Evolutionary conservation across 768 basidiomycete species (phyloP).

Genomic region (Mycena crocata): DNA sequence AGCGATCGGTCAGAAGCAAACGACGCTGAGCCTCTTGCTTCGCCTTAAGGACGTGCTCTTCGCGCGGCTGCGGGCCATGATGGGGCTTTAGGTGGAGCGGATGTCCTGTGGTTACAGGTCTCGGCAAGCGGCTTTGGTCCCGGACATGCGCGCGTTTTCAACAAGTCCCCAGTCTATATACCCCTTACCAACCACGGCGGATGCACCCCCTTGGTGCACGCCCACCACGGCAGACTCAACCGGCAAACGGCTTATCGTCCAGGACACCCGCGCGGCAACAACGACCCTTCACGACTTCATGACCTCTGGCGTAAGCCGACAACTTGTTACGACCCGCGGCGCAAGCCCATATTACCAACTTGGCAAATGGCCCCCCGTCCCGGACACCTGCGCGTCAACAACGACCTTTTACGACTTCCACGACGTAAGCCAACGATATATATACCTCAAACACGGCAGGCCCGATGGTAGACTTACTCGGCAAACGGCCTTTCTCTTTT

Average conservation of each 20-base stretch:
- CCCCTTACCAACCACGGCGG: no score
- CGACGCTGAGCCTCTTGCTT: neutral
- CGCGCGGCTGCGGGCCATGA: neutral
- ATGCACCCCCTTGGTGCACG: no score
- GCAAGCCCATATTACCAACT: no score
- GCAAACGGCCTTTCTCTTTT: no score
- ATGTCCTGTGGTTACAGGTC: neutral
- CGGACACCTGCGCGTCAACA: neutral
- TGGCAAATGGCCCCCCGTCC: neutral
- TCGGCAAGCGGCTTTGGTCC: conserved; percentile 7
- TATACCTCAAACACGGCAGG: no score
- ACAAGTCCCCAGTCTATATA: neutral
- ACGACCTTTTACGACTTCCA: no score
- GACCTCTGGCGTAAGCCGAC: conserved; percentile 11
- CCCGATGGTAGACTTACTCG: no score
- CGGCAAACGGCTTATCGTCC: neutral
- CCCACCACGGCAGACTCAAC: neutral
- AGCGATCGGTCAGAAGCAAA: no score
- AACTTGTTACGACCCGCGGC: no score
- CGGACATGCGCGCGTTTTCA: conserved; percentile 11
- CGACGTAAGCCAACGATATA: neutral
- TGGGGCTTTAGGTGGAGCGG: neutral
- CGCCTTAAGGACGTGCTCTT: neutral
- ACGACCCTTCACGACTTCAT: neutral
- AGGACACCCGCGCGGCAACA: no score